phyloP scores from a whole-genome alignment of 805 yeast species.

The Candida bentonensis region DNA sequence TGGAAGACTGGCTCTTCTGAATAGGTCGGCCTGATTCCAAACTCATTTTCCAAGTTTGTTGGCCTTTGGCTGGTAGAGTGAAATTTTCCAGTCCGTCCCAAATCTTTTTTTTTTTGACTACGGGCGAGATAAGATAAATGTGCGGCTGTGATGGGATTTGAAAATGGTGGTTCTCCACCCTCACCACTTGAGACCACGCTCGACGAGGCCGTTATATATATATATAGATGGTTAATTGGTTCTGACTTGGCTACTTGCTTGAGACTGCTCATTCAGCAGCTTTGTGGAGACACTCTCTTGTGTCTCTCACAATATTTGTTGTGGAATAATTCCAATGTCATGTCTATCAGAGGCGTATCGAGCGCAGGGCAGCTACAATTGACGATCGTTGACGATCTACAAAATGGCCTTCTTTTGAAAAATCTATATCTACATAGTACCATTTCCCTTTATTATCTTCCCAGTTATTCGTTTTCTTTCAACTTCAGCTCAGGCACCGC shows the following conservation, averaged over 20 bases:
- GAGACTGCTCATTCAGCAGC: too few relatives aligned
- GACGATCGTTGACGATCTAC: too few relatives aligned
- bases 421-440: neutral
- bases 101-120: slow-evolving; percentile 5
- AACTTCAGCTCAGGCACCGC: neutral
- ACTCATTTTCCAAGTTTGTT: neutral
- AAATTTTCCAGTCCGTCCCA: slow-evolving; percentile 9
- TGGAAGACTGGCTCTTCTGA: slow-evolving; percentile 54
- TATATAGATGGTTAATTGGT: too few relatives aligned
- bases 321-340: too few relatives aligned
- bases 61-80: neutral
- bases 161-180: slow-evolving; percentile 4
- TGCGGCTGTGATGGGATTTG: neutral
- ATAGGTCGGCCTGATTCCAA: slow-evolving; percentile 37
- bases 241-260: too few relatives aligned
- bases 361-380: too few relatives aligned
- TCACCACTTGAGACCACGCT: too few relatives aligned
- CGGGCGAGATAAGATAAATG: neutral
- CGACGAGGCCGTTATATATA: too few relatives aligned
- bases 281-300: too few relatives aligned
- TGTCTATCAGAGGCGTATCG: too few relatives aligned
- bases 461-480: neutral
- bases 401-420: too few relatives aligned
- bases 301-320: too few relatives aligned
- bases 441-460: neutral